Evolutionary conservation across 176 grass and related monocot genomes (phyloP), one percentile per base, ranked within the genome.

Genomic region (Lolium multiflorum): DNA sequence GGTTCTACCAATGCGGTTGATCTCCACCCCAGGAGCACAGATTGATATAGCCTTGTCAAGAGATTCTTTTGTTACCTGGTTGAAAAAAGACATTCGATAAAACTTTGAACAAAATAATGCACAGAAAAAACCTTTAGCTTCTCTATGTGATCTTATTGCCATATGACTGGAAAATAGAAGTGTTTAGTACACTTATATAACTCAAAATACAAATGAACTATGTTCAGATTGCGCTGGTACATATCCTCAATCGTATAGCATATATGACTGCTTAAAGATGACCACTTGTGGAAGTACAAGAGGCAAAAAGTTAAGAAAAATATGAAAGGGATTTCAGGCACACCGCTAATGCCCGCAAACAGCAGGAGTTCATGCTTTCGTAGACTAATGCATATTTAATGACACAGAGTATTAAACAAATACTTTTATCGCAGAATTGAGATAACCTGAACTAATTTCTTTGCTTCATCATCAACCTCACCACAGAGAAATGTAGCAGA

Each of bases 401-500:
- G 25, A 71, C 17, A 71, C 17, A 31, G 22, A 25, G 49, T 35
- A 76, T 76, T 76, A 76, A 37, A 25, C 4, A 7, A 56, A 55
- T 37, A 76, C 55, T 76, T 9, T 37, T 76, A 55, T 20, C 48
- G 31, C 6, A 76, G 74, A 76, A 55, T 50, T 69, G 35, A 82
- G 60, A 74, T 91, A 73, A 98, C 93, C 93, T 98, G 86, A 71
- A 96, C 92, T 82, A 98, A 88, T 86, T 92, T 90, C 93, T 87
- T 98, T 74, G 96, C 96, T 91, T 92, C 64, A 10, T 92, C 93
- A 74, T 96, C 86, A 72, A 96, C 96, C 65, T 95, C 79, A 59
- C 93, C 96, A 74, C 96, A 94, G 3, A 98, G 83, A 83, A 98
- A 96, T 89, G 96, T 98, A 60, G 93, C 84, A 4, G 96, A 98